Base-by-base conservation (phyloP, 1,284 basidiomycete species). In the Chalciporus sp. region DNA sequence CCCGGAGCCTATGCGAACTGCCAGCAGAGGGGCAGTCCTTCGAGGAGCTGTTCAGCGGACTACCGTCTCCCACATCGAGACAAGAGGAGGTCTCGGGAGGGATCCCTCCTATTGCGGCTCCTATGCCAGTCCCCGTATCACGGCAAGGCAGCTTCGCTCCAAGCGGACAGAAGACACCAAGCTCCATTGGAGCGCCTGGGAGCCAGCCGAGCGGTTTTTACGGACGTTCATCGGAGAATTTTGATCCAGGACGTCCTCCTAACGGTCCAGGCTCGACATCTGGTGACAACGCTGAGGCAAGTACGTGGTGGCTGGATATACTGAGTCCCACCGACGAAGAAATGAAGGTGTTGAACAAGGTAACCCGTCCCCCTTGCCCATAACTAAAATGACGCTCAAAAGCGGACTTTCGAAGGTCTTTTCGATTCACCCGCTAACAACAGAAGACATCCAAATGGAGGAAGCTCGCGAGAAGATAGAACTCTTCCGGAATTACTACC, bases 401-500 rank as follows among this genome's bases (percentile, higher is more conserved):
- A 48, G 51, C 42, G 42, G 40, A 33, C 40, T 54, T 53, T 31
- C 9, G 11, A 61, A 95, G 94, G 94, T 95, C 12, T 99, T 98
- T 74, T 85, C 84, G 14, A 98, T 99, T 66, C 97, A 99, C 75
- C 97, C 97, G 4, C 81, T 99, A 58, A 99, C 97, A 6, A 97
- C 95, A 14, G 97, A 99, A 77, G 97, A 99, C 79, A 99, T 99
- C 68, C 86, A 95, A 65, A 98, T 98, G 89, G 96, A 99, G 72
- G 97, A 99, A 76, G 94, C 95, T 37, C 92, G 97, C 64, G 97
- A 99, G 75, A 99, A 99, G 81, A 99, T 99, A 64, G 97, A 99
- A 72, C 83, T 99, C 17, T 99, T 99, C 83, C 82, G 95, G 53
- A 98, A 97, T 72, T 99, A 99, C 72, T 99, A 98, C 71, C 86